Base-by-base conservation (phyloP, 176 grass and related monocot species). In the Hordeum marinum region DNA sequence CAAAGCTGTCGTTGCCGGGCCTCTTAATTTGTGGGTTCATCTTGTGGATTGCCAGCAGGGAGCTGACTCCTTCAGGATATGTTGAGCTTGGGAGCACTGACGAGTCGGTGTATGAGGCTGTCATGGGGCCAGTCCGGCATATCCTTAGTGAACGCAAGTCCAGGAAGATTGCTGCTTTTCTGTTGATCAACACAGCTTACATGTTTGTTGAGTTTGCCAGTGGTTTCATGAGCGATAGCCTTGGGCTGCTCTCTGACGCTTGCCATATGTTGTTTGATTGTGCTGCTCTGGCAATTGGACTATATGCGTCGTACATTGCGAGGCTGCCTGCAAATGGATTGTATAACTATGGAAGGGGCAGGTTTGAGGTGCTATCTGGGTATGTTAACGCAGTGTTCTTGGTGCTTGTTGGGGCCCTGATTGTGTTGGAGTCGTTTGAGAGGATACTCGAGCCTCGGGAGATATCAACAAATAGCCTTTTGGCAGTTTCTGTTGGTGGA, bases 201-300 rank as follows among this genome's bases (percentile, higher is more conserved):
- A 98, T 98, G 96, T 91, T 98, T 62, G 90, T 98, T 63, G 96
- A 98, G 54, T 98, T 98, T 73, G 78, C 71, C 34, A 85, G 84
- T 3, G 93, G 96, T 60, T 98, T 98, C 90, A 94, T 96, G 96
- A 96, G 96, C 58, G 94, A 98, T 80, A 98, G 96, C 66, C 89
- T 98, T 67, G 96, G 93, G 46, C 31, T 98, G 82, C 95, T 98
- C 67, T 98, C 93, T 10, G 96, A 98, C 46, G 96, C 96, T 63
- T 98, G 96, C 43, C 96, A 98, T 75, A 98, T 98, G 96, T 60
- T 98, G 68, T 98, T 98, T 78, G 96, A 98, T 83, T 98, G 96
- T 80, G 96, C 91, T 73, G 93, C 96, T 0, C 66, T 98, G 75
- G 96, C 86, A 36, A 98, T 98, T 41, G 96, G 96, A 21, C 87